phyloP scores from a whole-genome alignment of 306 rosid species.

The Rosa persica region DNA sequence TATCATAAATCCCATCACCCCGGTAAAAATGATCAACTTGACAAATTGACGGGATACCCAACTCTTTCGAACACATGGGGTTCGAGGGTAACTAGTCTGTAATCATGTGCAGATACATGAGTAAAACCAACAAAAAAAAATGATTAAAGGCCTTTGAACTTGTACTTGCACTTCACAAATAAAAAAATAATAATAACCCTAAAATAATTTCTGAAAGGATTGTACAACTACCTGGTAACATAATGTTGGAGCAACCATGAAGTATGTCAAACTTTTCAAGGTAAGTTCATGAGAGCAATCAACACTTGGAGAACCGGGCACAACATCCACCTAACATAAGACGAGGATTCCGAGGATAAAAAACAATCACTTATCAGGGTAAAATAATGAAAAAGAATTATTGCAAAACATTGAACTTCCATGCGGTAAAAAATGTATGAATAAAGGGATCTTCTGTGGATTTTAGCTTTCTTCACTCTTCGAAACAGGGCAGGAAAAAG shows the following conservation, averaged over 20 bases:
- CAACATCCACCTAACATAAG: slow-evolving; percentile 60
- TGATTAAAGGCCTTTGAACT: neutral
- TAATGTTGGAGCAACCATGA: slow-evolving; percentile 95
- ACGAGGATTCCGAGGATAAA: slow-evolving; percentile 21
- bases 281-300: slow-evolving; percentile 52
- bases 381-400: neutral
- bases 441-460: neutral
- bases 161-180: neutral
- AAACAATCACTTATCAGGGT: neutral
- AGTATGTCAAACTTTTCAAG: slow-evolving; percentile 76
- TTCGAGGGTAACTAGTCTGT: slow-evolving; percentile 86
- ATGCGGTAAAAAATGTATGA: neutral
- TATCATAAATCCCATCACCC: slow-evolving; percentile 94
- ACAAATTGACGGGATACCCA: slow-evolving; percentile 88
- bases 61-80: slow-evolving; percentile 71
- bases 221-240: slow-evolving; percentile 82
- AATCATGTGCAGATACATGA: slow-evolving; percentile 22
- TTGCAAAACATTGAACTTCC: neutral
- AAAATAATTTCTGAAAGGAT: neutral
- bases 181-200: too few relatives aligned
- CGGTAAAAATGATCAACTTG: slow-evolving; percentile 85
- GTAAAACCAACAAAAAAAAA: neutral
- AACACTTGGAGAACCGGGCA: slow-evolving; percentile 36
- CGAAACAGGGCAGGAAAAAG: neutral
- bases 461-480: slow-evolving; percentile 1